Conservation (phyloP, 768 basidiomycete genomes). For the Leccinum fibrillosum region DNA sequence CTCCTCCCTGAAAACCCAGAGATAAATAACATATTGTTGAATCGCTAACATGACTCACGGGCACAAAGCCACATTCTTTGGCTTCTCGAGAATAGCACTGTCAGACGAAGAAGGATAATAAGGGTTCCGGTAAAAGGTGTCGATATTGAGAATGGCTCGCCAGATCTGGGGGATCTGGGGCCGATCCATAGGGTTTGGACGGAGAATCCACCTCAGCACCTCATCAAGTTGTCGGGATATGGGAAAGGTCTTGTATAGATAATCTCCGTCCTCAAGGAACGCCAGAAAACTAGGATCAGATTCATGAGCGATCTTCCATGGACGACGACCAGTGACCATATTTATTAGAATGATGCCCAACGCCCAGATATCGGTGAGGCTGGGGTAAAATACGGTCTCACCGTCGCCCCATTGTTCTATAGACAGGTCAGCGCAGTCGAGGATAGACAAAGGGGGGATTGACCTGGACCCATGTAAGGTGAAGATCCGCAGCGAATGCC, state of each 20-base stretch:
- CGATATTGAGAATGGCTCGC: constrained; percentile 13
- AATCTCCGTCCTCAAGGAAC: constrained; percentile 15
- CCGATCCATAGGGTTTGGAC: constrained; percentile 13
- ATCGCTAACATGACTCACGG: neutral
- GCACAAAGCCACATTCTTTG: neutral
- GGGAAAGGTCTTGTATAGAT: constrained; percentile 12
- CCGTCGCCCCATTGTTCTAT: constrained; percentile 52
- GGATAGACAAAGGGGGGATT: constrained; percentile 10
- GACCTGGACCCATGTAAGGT: constrained; percentile 72
- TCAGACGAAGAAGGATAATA: neutral
- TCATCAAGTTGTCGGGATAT: constrained; percentile 14
- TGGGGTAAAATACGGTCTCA: constrained; percentile 34
- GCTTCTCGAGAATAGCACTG: neutral
- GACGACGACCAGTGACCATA: constrained; percentile 57
- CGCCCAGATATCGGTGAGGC: constrained; percentile 60
- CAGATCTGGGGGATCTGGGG: constrained; percentile 18
- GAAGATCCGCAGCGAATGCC: constrained; percentile 60
- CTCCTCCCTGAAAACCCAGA: neutral
- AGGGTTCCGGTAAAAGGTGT: constrained; percentile 13
- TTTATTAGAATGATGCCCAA: constrained; percentile 80
- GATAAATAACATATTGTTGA: neutral
- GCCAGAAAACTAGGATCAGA: constrained; percentile 12
- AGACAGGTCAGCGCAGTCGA: neutral
- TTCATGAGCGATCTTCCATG: constrained; percentile 10
- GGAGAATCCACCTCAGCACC: constrained; percentile 17